Base-by-base conservation (phyloP, 768 basidiomycete species). In the Pholiota microspora region DNA sequence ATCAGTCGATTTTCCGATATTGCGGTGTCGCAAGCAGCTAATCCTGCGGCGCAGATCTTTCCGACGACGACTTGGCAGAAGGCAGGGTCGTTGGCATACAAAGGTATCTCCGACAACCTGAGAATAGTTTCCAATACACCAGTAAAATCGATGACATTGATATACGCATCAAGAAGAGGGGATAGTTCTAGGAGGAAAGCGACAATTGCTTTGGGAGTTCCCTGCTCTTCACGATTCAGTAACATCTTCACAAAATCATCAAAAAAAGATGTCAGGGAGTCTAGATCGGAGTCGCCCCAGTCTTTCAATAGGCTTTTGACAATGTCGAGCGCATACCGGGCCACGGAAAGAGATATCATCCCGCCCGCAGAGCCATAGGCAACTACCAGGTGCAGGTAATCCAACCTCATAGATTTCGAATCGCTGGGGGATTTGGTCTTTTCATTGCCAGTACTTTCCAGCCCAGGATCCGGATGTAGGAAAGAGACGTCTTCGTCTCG, bases 281-380 rank as follows among this genome's bases (percentile, higher is more conserved):
- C 71, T 9, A 53, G 49, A 38, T 69, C 68, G 50, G 66, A 67
- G 23, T 73, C 67, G 28, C 67, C 64, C 31, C 72, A 65, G 46
- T 88, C 87, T 61, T 80, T 82, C 21, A 89, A 69, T 50, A 87
- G 71, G 7, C 72, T 62, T 58, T 77, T 83, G 12, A 81, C 71
- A 10, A 86, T 68, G n/a, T 85, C 86, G 27, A 87, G 62, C 2
- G 74, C 72, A 42, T 80, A 74, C 24, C 72, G 69, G 16, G 76
- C 73, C 5, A 76, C 62, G n/a, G 72, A 67, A 21, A 69, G 60
- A 3, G 75, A 64, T 0, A 79, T 61, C 23, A 77, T 68, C 0
- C 85, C 85, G 5, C 85, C 86, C 15, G 75, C 73, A 23, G 66
- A 68, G 15, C 76, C 73, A 59, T 81, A 84, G 3, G 73, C 74